Conservation (phyloP, 23 red algal genomes). For the Pyropia yezoensis region DNA sequence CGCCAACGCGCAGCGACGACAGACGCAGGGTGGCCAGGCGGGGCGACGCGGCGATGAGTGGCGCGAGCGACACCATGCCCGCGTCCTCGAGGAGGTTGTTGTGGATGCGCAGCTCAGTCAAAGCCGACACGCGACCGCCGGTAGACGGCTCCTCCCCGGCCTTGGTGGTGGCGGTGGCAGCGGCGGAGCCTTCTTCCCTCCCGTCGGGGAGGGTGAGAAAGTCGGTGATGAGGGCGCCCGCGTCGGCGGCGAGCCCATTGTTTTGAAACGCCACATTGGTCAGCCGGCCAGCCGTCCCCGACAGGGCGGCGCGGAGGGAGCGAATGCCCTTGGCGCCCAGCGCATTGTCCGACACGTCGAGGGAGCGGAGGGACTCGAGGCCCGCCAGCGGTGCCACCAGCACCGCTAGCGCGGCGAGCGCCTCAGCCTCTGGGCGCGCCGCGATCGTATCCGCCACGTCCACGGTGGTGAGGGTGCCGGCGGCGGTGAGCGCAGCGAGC, state of each 20-base stretch:
- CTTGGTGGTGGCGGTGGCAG: neutral
- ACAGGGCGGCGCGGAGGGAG: slow-evolving; percentile 29
- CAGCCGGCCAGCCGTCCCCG: slow-evolving; percentile 5
- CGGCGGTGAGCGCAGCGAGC: neutral
- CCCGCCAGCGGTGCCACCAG: too few species aligned
- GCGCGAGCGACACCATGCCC: slow-evolving; percentile 34
- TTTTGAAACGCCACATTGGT: slow-evolving; percentile 28
- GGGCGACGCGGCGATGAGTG: slow-evolving; percentile 42
- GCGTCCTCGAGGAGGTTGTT: slow-evolving; percentile 56
- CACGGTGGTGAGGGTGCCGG: too few species aligned
- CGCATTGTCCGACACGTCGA: slow-evolving; percentile 76
- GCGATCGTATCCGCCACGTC: too few species aligned
- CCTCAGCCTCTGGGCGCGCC: too few species aligned
- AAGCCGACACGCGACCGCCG: too few species aligned
- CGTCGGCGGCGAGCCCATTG: slow-evolving; percentile 62
- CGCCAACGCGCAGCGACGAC: slow-evolving; percentile 36
- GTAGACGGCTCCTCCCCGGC: neutral
- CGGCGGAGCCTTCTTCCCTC: neutral
- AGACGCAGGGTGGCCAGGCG: slow-evolving; percentile 39
- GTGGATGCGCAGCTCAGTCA: slow-evolving; percentile 35
- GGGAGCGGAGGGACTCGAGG: slow-evolving; percentile 11
- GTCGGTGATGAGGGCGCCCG: slow-evolving; percentile 33
- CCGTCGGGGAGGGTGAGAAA: slow-evolving; percentile 8
- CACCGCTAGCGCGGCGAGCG: too few species aligned
- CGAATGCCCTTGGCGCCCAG: slow-evolving; percentile 68